Evolutionary conservation across 129 eudicot species (phyloP).

Genomic region (Artemisia annua): DNA sequence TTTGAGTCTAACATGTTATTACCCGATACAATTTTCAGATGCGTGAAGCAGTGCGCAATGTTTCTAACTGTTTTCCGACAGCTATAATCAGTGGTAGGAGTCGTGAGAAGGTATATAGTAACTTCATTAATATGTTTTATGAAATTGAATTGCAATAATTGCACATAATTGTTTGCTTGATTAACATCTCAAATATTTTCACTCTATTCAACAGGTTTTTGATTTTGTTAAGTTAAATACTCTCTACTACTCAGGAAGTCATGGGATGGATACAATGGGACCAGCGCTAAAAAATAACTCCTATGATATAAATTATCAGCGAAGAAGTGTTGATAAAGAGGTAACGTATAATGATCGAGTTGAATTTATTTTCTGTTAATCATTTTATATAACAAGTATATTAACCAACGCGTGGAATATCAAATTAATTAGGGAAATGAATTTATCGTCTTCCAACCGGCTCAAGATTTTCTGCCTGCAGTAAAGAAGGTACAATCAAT

Average conservation of each 20-base stretch:
- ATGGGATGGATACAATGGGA: constrained; percentile 55
- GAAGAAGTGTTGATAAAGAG: constrained; percentile 38
- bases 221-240: constrained; percentile 49
- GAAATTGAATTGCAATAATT: neutral
- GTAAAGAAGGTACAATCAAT: constrained; percentile 18
- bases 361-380: neutral
- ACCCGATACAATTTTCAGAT: constrained; percentile 30
- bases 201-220: constrained; percentile 32
- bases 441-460: constrained; percentile 34
- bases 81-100: constrained; percentile 65
- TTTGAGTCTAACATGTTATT: too few relatives aligned
- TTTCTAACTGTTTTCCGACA: constrained; percentile 50
- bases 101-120: constrained; percentile 41
- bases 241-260: constrained; percentile 61
- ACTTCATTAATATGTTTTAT: constrained; percentile 11
- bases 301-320: constrained; percentile 40
- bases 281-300: constrained; percentile 33
- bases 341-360: constrained; percentile 19
- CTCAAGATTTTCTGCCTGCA: constrained; percentile 34
- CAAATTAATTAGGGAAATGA: constrained; percentile 33
- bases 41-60: constrained; percentile 44
- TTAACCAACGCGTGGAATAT: neutral
- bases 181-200: neutral
- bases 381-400: neutral
- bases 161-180: neutral